Percentiles rank a stretch among this genome's conserved stretches.
These are phyloP conservation scores for Tetradesmus lagerheimii DNA, from an alignment of 139 green algal species.

Conservation along the genomic window DNA sequence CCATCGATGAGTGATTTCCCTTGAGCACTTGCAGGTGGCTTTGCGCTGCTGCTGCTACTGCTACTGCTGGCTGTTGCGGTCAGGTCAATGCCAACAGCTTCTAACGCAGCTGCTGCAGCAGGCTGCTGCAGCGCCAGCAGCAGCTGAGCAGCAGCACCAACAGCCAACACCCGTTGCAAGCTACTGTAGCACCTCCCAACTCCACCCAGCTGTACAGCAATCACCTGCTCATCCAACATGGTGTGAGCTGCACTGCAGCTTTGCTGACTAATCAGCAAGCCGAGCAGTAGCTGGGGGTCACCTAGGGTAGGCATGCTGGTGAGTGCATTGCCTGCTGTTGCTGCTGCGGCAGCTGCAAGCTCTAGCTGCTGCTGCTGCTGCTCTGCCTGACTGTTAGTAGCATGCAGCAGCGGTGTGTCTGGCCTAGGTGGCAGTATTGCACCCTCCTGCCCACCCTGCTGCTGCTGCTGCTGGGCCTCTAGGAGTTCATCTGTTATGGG, in stretches of 20 bases:
- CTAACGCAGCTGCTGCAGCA: background rate
- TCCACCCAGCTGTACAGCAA: background rate
- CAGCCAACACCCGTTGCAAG: conserved; percentile 25
- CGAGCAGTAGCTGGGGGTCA: conserved; percentile 12
- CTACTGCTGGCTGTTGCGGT: background rate
- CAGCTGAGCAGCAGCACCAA: conserved; percentile 34
- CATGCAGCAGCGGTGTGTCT: background rate
- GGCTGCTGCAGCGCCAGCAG: conserved; percentile 16
- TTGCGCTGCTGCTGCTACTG: background rate
- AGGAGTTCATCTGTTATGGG: conserved; percentile 43
- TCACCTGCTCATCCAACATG: background rate
- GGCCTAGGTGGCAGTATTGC: background rate
- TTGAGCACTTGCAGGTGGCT: background rate
- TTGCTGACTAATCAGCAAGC: conserved; percentile 1
- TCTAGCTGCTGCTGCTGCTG: conserved; percentile 36
- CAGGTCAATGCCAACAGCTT: background rate
- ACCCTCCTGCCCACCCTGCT: background rate
- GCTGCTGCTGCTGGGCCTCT: conserved; percentile 1
- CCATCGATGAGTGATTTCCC: background rate
- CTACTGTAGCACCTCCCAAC: background rate
- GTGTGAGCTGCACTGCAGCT: background rate
- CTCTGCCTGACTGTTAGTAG: background rate
- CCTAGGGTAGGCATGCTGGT: conserved; percentile 5
- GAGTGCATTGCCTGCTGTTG: conserved; percentile 14
- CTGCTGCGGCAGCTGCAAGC: background rate